These are phyloP conservation scores for Schizopora paradoxa DNA, from an alignment of 1,284 basidiomycete species.

Conservation along the genomic window DNA sequence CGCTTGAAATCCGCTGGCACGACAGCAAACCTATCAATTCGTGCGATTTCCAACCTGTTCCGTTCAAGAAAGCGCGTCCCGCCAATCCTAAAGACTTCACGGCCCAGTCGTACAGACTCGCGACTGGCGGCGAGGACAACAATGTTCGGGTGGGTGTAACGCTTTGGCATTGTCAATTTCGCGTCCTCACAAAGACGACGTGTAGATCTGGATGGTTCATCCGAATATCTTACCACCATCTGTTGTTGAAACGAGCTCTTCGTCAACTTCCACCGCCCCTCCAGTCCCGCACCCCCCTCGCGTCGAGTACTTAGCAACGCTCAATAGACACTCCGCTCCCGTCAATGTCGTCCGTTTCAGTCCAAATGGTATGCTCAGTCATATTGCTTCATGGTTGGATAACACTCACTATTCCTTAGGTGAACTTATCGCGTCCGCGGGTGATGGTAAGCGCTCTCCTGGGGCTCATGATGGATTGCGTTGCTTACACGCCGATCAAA, in stretches of 20 bases:
- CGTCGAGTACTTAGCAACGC: constrained; percentile 93
- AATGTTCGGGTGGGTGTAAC: constrained; percentile 77
- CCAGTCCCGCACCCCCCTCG: constrained; percentile 70
- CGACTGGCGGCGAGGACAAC: constrained; percentile 96
- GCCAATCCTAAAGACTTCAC: constrained; percentile 54
- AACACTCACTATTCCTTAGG: constrained; percentile 38
- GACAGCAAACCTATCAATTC: constrained; percentile 91
- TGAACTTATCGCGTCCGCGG: constrained; percentile 87
- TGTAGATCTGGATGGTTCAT: constrained; percentile 89
- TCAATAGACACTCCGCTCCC: constrained; percentile 88
- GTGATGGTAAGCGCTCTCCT: constrained; percentile 80
- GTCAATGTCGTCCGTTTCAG: constrained; percentile 97
- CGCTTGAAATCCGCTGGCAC: constrained; percentile 91
- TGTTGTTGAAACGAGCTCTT: constrained; percentile 45
- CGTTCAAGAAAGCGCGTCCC: constrained; percentile 73
- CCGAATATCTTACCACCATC: constrained; percentile 78
- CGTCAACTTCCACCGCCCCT: constrained; percentile 35
- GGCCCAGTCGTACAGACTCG: constrained; percentile 77
- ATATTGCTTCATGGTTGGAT: constrained; percentile 10
- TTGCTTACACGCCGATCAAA: too few relatives aligned
- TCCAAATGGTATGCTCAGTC: constrained; percentile 69
- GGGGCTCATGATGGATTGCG: too few relatives aligned
- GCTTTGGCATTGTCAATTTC: background rate
- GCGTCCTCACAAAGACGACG: too few relatives aligned
- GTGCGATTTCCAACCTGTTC: constrained; percentile 84